Conservation (phyloP, 257 asterid species). For the Forsythia viridissima region DNA sequence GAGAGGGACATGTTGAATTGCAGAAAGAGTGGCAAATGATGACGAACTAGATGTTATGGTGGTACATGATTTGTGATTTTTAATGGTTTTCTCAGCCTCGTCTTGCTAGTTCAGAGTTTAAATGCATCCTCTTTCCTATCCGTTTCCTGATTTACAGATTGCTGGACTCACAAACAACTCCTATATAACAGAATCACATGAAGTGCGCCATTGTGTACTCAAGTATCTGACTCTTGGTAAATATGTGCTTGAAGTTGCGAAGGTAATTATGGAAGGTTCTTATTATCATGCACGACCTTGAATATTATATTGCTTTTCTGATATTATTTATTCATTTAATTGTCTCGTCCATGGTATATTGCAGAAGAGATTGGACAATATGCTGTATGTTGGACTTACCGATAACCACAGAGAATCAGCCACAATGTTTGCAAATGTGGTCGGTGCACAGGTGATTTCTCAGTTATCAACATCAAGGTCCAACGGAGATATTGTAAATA, state of each 20-base stretch:
- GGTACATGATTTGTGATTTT: not conserved
- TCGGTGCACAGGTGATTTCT: constrained; percentile 90
- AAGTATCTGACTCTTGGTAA: not conserved
- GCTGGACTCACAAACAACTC: constrained; percentile 16
- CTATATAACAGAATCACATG: not conserved
- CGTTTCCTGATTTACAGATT: constrained; percentile 44
- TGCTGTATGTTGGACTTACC: constrained; percentile 94
- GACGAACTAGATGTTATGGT: not conserved
- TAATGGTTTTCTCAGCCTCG: constrained; percentile 7
- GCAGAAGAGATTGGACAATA: constrained; percentile 86
- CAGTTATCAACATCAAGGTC: constrained; percentile 51
- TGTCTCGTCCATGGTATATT: constrained; percentile 42
- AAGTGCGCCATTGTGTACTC: constrained; percentile 4
- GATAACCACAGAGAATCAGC: constrained; percentile 96
- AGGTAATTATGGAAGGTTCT: not conserved
- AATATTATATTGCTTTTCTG: too few relatives aligned
- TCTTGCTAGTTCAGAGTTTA: constrained; percentile 13
- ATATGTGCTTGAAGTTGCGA: constrained; percentile 1
- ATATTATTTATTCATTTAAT: constrained; percentile 16
- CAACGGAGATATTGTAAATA: constrained; percentile 33
- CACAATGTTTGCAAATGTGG: constrained; percentile 81
- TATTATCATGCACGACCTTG: not conserved
- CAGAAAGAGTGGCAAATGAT: not conserved
- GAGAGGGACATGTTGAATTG: not conserved
- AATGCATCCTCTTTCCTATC: constrained; percentile 10